A percentile compares a stretch with the other conserved stretches of the same genome.
Evolutionary conservation across 2,329 filamentous ascomycete species (phyloP).

Genomic region (Penicillium freii): DNA sequence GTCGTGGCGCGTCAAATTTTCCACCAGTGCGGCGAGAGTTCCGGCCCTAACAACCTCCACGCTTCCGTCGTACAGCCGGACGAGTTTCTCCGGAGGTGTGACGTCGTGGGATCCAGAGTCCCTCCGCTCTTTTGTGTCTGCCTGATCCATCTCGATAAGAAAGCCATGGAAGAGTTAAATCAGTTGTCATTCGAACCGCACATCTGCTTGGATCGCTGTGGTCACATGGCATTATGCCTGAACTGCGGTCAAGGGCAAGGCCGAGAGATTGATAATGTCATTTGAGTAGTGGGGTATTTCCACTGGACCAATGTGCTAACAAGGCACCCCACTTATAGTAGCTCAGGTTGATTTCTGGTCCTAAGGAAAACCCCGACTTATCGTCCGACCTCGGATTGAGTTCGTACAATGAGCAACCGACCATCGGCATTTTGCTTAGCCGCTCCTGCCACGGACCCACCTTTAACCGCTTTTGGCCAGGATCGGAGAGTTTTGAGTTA

Average conservation of each 20-base stretch:
- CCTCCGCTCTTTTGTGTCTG: neutral
- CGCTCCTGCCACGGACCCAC: neutral
- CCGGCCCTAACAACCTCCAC: slow-evolving; percentile 46
- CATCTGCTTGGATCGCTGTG: neutral
- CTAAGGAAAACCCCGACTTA: neutral
- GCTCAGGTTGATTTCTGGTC: neutral
- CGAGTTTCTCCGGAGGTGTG: slow-evolving; percentile 10
- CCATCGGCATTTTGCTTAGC: slow-evolving; percentile 1
- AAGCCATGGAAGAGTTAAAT: neutral
- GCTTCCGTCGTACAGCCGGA: slow-evolving; percentile 6
- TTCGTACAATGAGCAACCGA: neutral
- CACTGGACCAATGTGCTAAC: neutral
- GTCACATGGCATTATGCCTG: neutral
- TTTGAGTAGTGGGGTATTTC: neutral
- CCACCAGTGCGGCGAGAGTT: slow-evolving; percentile 79
- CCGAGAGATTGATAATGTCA: neutral
- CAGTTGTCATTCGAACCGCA: neutral
- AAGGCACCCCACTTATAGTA: neutral
- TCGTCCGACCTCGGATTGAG: neutral
- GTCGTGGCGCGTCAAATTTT: slow-evolving; percentile 89
- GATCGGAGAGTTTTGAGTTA: neutral
- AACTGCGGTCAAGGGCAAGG: neutral
- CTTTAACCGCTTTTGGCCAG: neutral
- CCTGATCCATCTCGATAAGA: neutral
- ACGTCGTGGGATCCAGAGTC: slow-evolving; percentile 9